Conservation (phyloP, 2,329 filamentous ascomycete genomes). For the Penicillium nordicum region DNA sequence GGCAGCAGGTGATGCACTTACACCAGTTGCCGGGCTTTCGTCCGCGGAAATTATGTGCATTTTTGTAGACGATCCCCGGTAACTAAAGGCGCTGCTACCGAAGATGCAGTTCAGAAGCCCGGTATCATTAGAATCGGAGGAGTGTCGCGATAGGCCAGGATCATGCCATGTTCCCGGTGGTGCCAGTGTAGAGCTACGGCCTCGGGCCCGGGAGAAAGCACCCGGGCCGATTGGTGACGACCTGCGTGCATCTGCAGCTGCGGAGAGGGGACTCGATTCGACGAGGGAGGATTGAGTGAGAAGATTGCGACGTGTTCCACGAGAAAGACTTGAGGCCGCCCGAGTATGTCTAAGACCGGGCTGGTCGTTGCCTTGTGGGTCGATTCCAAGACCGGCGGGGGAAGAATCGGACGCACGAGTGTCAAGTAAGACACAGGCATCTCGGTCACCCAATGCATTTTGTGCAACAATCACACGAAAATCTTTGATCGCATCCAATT, state of each 20-base stretch:
- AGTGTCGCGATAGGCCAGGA: conserved; percentile 35
- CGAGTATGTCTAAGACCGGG: conserved; percentile 34
- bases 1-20: conserved; percentile 27
- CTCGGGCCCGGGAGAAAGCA: conserved; percentile 42
- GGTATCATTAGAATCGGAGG: conserved; percentile 51
- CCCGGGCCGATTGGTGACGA: conserved; percentile 34
- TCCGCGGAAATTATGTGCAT: conserved; percentile 54
- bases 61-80: conserved; percentile 58
- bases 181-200: conserved; percentile 46
- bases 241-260: conserved; percentile 33
- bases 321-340: conserved; percentile 38
- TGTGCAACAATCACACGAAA: conserved; percentile 48
- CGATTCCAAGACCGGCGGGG: conserved; percentile 35
- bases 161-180: conserved; percentile 33
- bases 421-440: conserved; percentile 47
- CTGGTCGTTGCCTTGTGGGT: conserved; percentile 32
- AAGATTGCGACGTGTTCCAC: conserved; percentile 33
- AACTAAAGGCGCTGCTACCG: conserved; percentile 56
- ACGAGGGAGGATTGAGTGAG: conserved; percentile 34
- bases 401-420: conserved; percentile 34
- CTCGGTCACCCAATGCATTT: conserved; percentile 47
- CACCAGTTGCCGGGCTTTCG: conserved; percentile 28
- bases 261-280: conserved; percentile 34
- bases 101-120: conserved; percentile 58
- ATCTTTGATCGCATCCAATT: conserved; percentile 44